Conservation (phyloP, 768 basidiomycete genomes). For the Termitomyces sp. region DNA sequence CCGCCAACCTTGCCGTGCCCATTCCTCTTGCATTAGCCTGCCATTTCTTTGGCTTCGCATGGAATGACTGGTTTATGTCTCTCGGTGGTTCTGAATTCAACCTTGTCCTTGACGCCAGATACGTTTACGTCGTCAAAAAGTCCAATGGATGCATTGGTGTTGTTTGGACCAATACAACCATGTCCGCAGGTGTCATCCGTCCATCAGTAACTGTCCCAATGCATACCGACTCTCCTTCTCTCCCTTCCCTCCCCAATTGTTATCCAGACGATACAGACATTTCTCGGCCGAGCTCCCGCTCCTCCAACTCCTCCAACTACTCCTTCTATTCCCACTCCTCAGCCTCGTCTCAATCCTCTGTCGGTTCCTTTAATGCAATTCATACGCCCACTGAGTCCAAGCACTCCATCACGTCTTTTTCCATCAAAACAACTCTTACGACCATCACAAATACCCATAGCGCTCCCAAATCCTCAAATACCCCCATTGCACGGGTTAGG, state of each 20-base stretch:
- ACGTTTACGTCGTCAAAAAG: constrained; percentile 22
- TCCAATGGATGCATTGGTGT: constrained; percentile 18
- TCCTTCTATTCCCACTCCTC: constrained; percentile 24
- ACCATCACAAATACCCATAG: neutral
- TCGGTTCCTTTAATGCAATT: constrained; percentile 10
- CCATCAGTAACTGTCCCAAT: neutral
- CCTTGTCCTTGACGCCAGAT: constrained; percentile 24
- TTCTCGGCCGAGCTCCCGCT: constrained; percentile 37
- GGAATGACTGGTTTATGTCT: constrained; percentile 31
- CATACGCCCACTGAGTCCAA: neutral
- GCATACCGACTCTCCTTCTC: constrained; percentile 3
- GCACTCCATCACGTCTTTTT: constrained; percentile 6
- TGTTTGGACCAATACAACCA: constrained; percentile 20
- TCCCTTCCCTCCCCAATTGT: constrained; percentile 4
- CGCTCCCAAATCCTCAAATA: constrained; percentile 3
- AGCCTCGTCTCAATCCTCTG: constrained; percentile 23
- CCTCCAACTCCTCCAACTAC: constrained; percentile 26
- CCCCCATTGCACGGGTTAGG: constrained; percentile 15
- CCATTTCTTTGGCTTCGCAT: constrained; percentile 24
- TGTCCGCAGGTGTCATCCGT: neutral
- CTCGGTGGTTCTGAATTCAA: constrained; percentile 30
- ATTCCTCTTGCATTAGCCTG: constrained; percentile 29
- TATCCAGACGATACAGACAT: constrained; percentile 15
- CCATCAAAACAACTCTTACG: neutral
- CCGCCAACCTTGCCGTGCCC: constrained; percentile 10